phyloP scores from a whole-genome alignment of 495 filamentous ascomycete genomes.

The Chlorociboria aeruginascens region DNA sequence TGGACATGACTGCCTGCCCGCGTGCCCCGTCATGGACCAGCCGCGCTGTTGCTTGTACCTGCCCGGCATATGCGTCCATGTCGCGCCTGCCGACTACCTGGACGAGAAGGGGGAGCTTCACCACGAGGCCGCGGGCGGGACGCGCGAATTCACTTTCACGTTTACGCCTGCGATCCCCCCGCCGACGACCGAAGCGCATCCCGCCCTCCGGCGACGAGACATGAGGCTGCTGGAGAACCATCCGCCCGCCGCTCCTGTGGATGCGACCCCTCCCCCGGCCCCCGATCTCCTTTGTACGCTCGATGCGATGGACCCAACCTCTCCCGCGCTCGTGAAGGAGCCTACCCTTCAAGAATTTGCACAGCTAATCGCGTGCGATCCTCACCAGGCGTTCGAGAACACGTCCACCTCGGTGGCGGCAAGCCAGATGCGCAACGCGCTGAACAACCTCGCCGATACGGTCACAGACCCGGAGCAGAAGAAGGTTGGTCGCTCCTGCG shows the following conservation, averaged over 20 bases:
- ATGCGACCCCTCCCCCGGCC: neutral
- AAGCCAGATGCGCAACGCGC: conserved; percentile 95
- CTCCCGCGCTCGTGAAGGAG: neutral
- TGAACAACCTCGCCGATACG: conserved; percentile 84
- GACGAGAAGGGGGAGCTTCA: neutral
- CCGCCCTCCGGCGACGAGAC: neutral
- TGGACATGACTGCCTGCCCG: neutral
- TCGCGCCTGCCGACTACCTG: neutral
- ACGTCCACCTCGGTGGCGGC: conserved; percentile 95
- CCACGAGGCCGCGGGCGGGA: neutral
- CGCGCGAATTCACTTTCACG: neutral
- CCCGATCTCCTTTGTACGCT: neutral
- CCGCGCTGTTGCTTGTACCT: conserved; percentile 4
- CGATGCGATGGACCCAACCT: neutral
- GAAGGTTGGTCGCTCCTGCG: conserved; percentile 41
- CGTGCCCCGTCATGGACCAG: neutral
- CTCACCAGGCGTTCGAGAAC: conserved; percentile 87
- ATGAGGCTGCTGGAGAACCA: no score
- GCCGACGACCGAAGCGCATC: neutral
- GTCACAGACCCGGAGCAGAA: conserved; percentile 73
- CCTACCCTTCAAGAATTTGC: neutral
- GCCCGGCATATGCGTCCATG: neutral
- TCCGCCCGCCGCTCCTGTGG: no score
- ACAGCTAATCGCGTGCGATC: conserved; percentile 7
- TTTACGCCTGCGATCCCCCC: neutral